These are phyloP conservation scores for Aspergillus cristatus DNA, from an alignment of 495 filamentous ascomycete species.

Conservation along the genomic window DNA sequence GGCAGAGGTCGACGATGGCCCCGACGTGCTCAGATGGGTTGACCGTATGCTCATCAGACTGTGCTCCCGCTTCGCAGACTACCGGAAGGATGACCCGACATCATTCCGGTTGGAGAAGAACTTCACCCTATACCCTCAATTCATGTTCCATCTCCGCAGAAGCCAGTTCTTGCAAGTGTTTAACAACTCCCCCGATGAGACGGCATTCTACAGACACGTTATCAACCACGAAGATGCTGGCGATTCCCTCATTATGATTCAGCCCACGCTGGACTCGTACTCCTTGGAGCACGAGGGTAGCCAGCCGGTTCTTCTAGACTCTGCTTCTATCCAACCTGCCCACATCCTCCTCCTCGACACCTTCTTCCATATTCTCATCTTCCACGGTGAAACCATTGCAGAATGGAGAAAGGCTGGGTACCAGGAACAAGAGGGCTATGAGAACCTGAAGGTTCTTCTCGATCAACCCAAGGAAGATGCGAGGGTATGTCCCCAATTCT, in stretches of 20 bases:
- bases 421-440: slow-evolving; percentile 96
- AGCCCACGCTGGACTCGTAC: slow-evolving; percentile 95
- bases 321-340: slow-evolving; percentile 87
- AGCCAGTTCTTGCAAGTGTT: slow-evolving; percentile 99
- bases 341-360: slow-evolving; percentile 95
- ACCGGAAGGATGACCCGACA: slow-evolving; percentile 94
- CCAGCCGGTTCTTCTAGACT: slow-evolving; percentile 88
- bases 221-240: slow-evolving; percentile 95
- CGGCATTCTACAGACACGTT: slow-evolving; percentile 95
- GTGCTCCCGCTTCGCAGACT: slow-evolving; percentile 95
- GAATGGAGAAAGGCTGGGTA: slow-evolving; percentile 99
- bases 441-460: slow-evolving; percentile 83
- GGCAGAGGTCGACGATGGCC: slow-evolving; percentile 96
- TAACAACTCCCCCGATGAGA: slow-evolving; percentile 99
- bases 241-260: slow-evolving; percentile 97
- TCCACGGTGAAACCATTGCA: slow-evolving; percentile 95
- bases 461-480: slow-evolving; percentile 98
- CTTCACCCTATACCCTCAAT: slow-evolving; percentile 97
- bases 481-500: slow-evolving; percentile 52
- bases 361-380: slow-evolving; percentile 99
- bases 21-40: slow-evolving; percentile 98
- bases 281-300: slow-evolving; percentile 89
- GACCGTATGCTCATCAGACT: slow-evolving; percentile 97
- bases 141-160: slow-evolving; percentile 98
- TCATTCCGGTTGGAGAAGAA: slow-evolving; percentile 99